A percentile compares a stretch with the other conserved stretches of the same genome.
Evolutionary conservation across 257 asterid genomes (phyloP).

Genomic region (Anisodus acutangulus): DNA sequence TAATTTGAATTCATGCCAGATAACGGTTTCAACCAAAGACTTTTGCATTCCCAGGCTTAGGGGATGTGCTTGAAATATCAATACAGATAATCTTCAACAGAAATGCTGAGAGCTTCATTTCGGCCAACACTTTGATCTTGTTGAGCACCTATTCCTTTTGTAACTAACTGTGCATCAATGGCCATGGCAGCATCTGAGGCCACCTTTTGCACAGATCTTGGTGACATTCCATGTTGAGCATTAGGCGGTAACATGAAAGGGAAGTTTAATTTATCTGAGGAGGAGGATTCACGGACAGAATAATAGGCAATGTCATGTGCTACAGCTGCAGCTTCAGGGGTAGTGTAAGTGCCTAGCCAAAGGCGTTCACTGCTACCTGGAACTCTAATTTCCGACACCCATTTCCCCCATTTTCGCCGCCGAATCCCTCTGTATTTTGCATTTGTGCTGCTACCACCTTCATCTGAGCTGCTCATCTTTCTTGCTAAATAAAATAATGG

Average conservation of each 20-base stretch:
- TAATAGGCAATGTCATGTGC: slow-evolving; percentile 84
- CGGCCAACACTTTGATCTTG: background rate
- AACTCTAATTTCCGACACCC: slow-evolving; percentile 92
- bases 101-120: slow-evolving; percentile 37
- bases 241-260: slow-evolving; percentile 57
- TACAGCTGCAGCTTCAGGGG: slow-evolving; percentile 86
- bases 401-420: slow-evolving; percentile 90
- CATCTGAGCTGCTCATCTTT: slow-evolving; percentile 63
- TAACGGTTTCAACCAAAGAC: too few species aligned
- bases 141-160: slow-evolving; percentile 8
- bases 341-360: slow-evolving; percentile 82
- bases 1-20: background rate
- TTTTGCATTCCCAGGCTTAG: too few species aligned
- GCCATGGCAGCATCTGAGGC: slow-evolving; percentile 96
- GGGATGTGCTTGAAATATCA: background rate
- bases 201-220: slow-evolving; percentile 79
- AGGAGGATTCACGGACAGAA: slow-evolving; percentile 59
- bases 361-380: slow-evolving; percentile 78
- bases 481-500: background rate
- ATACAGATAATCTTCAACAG: slow-evolving; percentile 66
- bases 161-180: slow-evolving; percentile 60
- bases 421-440: slow-evolving; percentile 69
- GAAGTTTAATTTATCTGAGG: slow-evolving; percentile 59
- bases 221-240: slow-evolving; percentile 69
- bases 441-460: slow-evolving; percentile 30